Evolutionary conservation across 805 yeast species (phyloP).

Genomic region (Torulaspora franciscae): DNA sequence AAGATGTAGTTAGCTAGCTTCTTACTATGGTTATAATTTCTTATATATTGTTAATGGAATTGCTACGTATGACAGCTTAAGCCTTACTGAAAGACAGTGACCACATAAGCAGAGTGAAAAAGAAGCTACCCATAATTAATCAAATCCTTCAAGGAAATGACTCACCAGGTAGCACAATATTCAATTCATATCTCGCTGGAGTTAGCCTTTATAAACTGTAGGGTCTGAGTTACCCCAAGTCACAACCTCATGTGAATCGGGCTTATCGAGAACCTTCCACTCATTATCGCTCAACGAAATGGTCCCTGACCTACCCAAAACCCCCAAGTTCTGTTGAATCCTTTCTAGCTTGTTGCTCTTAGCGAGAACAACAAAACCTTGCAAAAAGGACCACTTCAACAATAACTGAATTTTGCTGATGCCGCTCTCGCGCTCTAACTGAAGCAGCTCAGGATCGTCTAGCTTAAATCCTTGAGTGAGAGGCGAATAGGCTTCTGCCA

Average conservation of each 20-base stretch:
- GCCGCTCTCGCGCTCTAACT: conserved; percentile 48
- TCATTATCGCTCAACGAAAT: not conserved
- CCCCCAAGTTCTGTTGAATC: conserved; percentile 51
- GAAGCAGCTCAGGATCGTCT: conserved; percentile 44
- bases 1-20: no score
- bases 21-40: no score
- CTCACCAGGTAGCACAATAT: no score
- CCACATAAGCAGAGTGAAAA: no score
- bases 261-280: not conserved
- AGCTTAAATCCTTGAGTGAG: conserved; percentile 47
- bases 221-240: not conserved
- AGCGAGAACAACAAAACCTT: conserved; percentile 66
- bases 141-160: no score
- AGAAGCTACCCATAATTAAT: no score
- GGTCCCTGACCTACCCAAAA: conserved; percentile 16
- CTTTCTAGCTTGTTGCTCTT: conserved; percentile 61
- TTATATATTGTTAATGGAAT: no score
- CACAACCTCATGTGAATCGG: not conserved
- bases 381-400: conserved; percentile 73
- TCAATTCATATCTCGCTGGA: no score
- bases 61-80: no score
- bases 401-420: conserved; percentile 59
- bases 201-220: not conserved
- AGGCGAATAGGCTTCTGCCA: conserved; percentile 67
- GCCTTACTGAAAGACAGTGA: no score